Base-by-base conservation (phyloP, 768 basidiomycete species). In the Lactarius evosmus region DNA sequence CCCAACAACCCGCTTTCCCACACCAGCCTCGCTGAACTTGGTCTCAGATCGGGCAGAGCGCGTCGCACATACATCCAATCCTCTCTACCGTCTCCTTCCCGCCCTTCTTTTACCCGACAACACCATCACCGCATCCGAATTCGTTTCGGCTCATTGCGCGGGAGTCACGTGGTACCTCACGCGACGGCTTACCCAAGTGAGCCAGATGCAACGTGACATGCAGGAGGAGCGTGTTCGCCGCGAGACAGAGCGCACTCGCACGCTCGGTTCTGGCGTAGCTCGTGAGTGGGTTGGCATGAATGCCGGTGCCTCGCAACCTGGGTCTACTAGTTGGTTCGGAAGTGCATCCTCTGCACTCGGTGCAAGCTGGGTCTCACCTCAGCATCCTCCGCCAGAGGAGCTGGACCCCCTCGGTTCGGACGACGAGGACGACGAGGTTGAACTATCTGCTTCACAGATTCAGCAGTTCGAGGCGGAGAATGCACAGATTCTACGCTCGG, bases 391-490 rank as follows among this genome's bases (percentile, higher is more conserved):
- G 22, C 72, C 77, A 32, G 75, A 75, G 40, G 77, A 77, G 38
- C 70, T 73, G 34, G 77, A 77, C 33, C 75, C 75, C 34, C 78
- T 78, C 52, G 83, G 85, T 41, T 85, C 86, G 55, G 91, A 91
- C 58, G 74, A 74, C 55, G 72, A 77, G 58, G 86, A 88, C 41
- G 88, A 93, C 61, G 89, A 93, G 66, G 77, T 88, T 22, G 90
- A 94, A 71, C 80, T 97, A n/a, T 84, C 89, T 0, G 81, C 84
- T 49, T 93, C 90, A 5, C 93, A 95, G 73, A 91, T 97, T 60
- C 85, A 92, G 72, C 92, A 93, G 72, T 98, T 98, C 73, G 94
- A 97, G 76, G 78, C 83, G 11, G 96, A 98, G 75, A 98, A 98
- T 72, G 88, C 91, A 50, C 83, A 84, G 60, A 89, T 98, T 57